A percentile compares a stretch with the other conserved stretches of the same genome.
phyloP scores from a whole-genome alignment of 176 grass and related monocot species.

The maize (Zea mays) region Zm-B73-REFERENCE-NAM-5.0 NC_050103.1:154277001-154277500 shows the following conservation, averaged over 20 bases:
- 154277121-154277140: constrained; percentile 28
- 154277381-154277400: no score
- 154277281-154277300: constrained; percentile 33
- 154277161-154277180: constrained; percentile 16
- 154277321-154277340: constrained; percentile 27
- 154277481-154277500: no score
- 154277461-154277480: no score
- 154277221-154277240: constrained; percentile 44
- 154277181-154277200: constrained; percentile 3
- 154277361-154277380: no score
- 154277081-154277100: constrained; percentile 55
- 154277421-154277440: no score
- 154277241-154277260: constrained; percentile 41
- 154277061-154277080: constrained; percentile 37
- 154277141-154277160: constrained; percentile 21
- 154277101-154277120: constrained; percentile 45
- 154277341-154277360: no score
- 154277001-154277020: constrained; percentile 99
- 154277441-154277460: no score
- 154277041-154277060: constrained; percentile 41
- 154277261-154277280: constrained; percentile 48
- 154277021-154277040: constrained; percentile 78
- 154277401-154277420: no score
- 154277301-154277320: constrained; percentile 46
- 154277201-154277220: constrained; percentile 39